A percentile compares a stretch with the other conserved stretches of the same genome.
Conservation (phyloP, 352 stramenopile species). For the Globisporangium spinosum region DNA sequence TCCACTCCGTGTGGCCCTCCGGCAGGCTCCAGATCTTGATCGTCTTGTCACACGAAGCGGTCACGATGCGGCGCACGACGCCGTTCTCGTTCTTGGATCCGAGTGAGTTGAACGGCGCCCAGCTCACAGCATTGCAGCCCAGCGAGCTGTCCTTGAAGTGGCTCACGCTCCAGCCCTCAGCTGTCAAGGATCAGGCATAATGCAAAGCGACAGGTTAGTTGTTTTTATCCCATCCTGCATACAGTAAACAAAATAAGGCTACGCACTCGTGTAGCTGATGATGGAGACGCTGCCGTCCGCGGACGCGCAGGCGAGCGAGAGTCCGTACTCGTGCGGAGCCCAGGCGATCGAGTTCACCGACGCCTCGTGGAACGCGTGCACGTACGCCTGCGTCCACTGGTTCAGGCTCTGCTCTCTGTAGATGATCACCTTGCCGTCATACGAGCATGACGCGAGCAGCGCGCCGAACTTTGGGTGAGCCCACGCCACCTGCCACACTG, state of each 20-base stretch:
- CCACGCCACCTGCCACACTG: constrained; percentile 98
- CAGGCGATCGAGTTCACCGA: constrained; percentile 95
- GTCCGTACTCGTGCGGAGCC: constrained; percentile 96
- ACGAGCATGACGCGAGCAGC: constrained; percentile 96
- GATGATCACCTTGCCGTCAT: constrained; percentile 97
- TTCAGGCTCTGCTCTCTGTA: constrained; percentile 92
- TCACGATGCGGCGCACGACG: constrained; percentile 86
- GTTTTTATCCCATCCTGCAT: not conserved
- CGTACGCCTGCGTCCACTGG: constrained; percentile 93
- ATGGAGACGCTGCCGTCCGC: constrained; percentile 94
- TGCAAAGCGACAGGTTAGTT: not conserved
- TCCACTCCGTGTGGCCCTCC: constrained; percentile 75
- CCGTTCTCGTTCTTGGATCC: constrained; percentile 42
- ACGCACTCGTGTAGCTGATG: constrained; percentile 73
- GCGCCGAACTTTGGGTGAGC: constrained; percentile 97
- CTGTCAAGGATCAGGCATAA: constrained; percentile 27
- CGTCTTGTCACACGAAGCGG: constrained; percentile 96
- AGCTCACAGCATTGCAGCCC: constrained; percentile 96
- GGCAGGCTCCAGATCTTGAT: constrained; percentile 94
- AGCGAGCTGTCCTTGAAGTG: constrained; percentile 94
- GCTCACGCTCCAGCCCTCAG: constrained; percentile 87
- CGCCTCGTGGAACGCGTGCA: constrained; percentile 84
- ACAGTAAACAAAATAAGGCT: not conserved
- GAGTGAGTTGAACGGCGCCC: constrained; percentile 89
- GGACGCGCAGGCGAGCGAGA: constrained; percentile 91